Evolutionary conservation across 2,329 filamentous ascomycete species (phyloP).

Genomic region (Calonectria crousiana): DNA sequence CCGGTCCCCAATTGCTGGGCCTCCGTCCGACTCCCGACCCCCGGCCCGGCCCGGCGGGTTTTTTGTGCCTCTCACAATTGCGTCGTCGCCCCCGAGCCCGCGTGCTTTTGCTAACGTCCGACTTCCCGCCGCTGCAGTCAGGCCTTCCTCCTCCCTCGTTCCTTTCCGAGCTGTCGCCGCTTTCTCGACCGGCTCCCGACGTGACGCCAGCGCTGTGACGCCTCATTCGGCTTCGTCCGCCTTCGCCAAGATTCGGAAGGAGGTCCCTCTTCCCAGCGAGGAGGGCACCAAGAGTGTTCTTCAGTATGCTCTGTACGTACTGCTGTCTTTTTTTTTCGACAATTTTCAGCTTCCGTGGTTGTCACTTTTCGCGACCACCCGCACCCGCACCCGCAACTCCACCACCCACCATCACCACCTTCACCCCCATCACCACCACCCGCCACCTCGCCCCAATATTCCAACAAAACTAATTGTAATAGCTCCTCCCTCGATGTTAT

Average conservation of each 20-base stretch:
- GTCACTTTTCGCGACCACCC: background rate
- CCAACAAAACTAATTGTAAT: constrained; percentile 5
- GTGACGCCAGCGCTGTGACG: constrained; percentile 70
- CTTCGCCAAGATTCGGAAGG: constrained; percentile 70
- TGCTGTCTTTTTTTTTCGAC: background rate
- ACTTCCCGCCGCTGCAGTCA: constrained; percentile 61
- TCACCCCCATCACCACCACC: too few species aligned
- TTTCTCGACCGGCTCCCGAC: constrained; percentile 74
- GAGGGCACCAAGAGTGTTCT: constrained; percentile 83
- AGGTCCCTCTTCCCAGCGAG: constrained; percentile 83
- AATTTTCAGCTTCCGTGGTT: background rate
- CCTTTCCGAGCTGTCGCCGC: constrained; percentile 74
- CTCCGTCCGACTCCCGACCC: background rate
- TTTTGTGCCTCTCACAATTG: constrained; percentile 32
- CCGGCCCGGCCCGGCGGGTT: constrained; percentile 33
- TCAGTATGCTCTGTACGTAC: constrained; percentile 86
- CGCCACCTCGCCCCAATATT: background rate
- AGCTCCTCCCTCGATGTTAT: constrained; percentile 84
- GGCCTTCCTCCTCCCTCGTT: constrained; percentile 72
- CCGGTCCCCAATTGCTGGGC: constrained; percentile 5
- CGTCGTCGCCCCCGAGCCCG: background rate
- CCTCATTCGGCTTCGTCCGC: constrained; percentile 66
- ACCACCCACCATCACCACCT: background rate
- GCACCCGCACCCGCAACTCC: background rate
- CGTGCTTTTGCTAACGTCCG: constrained; percentile 20